phyloP scores from a whole-genome alignment of 2,329 filamentous ascomycete genomes.

The Polychaeton citri region DNA sequence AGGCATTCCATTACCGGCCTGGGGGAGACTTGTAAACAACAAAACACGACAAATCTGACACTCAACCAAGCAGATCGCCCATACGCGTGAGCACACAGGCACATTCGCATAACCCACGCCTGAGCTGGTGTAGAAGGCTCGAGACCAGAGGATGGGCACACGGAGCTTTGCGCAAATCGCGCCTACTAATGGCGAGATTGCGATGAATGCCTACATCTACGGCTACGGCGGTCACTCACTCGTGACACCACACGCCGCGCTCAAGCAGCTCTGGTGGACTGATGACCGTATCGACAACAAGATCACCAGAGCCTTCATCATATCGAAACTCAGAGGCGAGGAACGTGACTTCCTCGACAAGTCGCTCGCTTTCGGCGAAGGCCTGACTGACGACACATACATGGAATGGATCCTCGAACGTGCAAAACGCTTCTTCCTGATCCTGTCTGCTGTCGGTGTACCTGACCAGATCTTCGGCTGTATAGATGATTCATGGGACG shows the following conservation, averaged over 20 bases:
- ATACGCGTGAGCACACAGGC: neutral
- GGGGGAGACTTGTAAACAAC: too few species aligned
- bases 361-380: conserved; percentile 54
- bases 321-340: conserved; percentile 48
- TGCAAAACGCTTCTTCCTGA: conserved; percentile 56
- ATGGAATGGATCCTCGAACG: conserved; percentile 64
- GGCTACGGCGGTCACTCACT: conserved; percentile 37
- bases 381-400: conserved; percentile 45
- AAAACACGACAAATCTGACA: too few species aligned
- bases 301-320: conserved; percentile 55
- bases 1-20: too few species aligned
- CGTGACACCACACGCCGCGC: conserved; percentile 34
- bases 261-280: conserved; percentile 56
- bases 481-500: conserved; percentile 65
- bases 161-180: conserved; percentile 21
- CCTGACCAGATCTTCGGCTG: conserved; percentile 63
- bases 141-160: conserved; percentile 17
- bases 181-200: conserved; percentile 24
- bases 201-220: conserved; percentile 37
- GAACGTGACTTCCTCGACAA: conserved; percentile 50
- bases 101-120: neutral
- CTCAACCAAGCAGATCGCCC: neutral
- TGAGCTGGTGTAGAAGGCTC: neutral
- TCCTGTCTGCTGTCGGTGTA: conserved; percentile 55
- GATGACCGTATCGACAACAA: conserved; percentile 54